A percentile compares a stretch with the other conserved stretches of the same genome.
Conservation (phyloP, 495 filamentous ascomycete species). For the Cercophora sp. region DNA sequence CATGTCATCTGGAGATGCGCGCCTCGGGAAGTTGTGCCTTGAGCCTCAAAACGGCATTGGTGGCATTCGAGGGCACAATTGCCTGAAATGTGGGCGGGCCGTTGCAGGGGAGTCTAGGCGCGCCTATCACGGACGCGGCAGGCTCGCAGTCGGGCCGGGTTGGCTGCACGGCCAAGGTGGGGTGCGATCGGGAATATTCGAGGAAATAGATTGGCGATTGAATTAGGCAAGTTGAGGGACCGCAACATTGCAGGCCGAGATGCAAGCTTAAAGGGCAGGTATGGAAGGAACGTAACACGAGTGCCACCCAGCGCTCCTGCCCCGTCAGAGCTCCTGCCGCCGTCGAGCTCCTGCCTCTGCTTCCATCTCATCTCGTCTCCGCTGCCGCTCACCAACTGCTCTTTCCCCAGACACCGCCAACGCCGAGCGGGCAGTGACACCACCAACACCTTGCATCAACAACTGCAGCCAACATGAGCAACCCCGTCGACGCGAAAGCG, state of each 20-base stretch:
- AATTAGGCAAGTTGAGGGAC: slow-evolving; percentile 16
- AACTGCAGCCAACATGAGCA: slow-evolving; percentile 38
- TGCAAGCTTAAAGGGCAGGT: not conserved
- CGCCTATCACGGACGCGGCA: slow-evolving; percentile 1
- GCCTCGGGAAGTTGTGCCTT: too few relatives aligned
- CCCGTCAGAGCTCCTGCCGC: not conserved
- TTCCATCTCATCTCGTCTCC: not conserved
- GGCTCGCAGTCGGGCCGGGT: slow-evolving; percentile 4
- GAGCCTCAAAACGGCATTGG: too few relatives aligned
- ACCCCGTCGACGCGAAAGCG: slow-evolving; percentile 33
- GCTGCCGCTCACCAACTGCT: not conserved
- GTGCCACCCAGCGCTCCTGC: not conserved
- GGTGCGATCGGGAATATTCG: not conserved
- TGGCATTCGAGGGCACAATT: not conserved
- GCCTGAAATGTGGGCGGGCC: slow-evolving; percentile 6
- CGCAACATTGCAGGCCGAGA: not conserved
- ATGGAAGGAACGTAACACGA: not conserved
- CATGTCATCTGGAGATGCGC: too few relatives aligned
- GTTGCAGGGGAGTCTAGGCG: slow-evolving; percentile 5
- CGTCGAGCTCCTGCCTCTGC: not conserved
- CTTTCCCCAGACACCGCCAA: not conserved
- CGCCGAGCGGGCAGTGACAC: not conserved
- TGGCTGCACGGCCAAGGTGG: not conserved
- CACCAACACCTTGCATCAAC: slow-evolving; percentile 1
- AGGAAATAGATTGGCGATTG: not conserved